Evolutionary conservation across 139 green algal species (phyloP).

Genomic region (Chlamydomonas applanata): DNA sequence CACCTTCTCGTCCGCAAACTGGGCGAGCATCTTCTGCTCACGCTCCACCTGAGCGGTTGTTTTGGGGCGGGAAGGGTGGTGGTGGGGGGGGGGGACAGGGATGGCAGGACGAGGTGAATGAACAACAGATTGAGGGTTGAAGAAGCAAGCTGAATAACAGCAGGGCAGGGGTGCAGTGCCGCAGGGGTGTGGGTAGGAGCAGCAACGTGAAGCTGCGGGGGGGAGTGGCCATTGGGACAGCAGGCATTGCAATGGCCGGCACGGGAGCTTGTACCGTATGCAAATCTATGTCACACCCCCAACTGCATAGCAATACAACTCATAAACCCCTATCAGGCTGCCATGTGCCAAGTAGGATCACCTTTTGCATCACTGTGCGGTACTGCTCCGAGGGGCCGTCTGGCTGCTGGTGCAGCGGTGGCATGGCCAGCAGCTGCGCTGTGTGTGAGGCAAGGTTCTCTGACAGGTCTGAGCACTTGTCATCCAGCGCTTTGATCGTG

Average conservation of each 20-base stretch:
- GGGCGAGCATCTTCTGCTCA: slow-evolving; percentile 64
- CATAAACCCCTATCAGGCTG: too few relatives aligned
- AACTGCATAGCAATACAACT: too few relatives aligned
- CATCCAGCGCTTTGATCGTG: slow-evolving; percentile 75
- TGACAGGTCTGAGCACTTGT: slow-evolving; percentile 47
- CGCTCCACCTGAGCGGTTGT: background rate
- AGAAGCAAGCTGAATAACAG: too few relatives aligned
- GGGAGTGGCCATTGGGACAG: too few relatives aligned
- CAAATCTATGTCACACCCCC: too few relatives aligned
- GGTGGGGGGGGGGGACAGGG: background rate
- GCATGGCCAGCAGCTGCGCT: slow-evolving; percentile 25
- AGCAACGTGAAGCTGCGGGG: too few relatives aligned
- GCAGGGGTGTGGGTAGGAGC: too few relatives aligned
- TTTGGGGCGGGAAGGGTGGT: background rate
- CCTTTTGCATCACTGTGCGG: background rate
- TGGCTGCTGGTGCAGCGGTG: slow-evolving; percentile 10
- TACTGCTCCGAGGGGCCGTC: slow-evolving; percentile 24
- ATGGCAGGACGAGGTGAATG: background rate
- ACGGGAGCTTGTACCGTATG: too few relatives aligned
- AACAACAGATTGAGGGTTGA: too few relatives aligned
- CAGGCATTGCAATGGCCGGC: too few relatives aligned
- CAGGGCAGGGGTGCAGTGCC: too few relatives aligned
- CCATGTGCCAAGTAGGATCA: too few relatives aligned
- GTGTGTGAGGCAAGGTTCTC: slow-evolving; percentile 38
- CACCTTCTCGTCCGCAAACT: slow-evolving; percentile 82